Evolutionary conservation across 2,329 filamentous ascomycete species (phyloP).

Genomic region (Lachnellula occidentalis): DNA sequence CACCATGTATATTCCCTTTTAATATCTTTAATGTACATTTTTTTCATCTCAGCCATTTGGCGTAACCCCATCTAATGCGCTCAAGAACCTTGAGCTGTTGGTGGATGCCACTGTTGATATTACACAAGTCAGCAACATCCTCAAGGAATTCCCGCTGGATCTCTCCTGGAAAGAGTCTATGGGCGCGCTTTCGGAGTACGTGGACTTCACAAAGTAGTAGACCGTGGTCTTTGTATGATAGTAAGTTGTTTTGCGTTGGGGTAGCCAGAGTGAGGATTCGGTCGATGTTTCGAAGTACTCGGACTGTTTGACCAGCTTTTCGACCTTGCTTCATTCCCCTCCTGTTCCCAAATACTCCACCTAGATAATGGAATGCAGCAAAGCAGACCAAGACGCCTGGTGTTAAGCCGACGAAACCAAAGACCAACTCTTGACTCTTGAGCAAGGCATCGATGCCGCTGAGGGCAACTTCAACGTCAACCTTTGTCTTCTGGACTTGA

Average conservation of each 20-base stretch:
- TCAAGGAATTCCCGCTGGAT: constrained; percentile 81
- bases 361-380: constrained; percentile 66
- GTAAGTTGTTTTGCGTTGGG: constrained; percentile 65
- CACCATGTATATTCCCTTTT: too few species aligned
- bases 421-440: constrained; percentile 94
- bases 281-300: constrained; percentile 82
- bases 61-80: constrained; percentile 86
- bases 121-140: constrained; percentile 79
- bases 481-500: constrained; percentile 98
- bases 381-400: constrained; percentile 86
- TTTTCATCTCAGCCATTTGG: constrained; percentile 55
- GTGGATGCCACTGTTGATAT: constrained; percentile 70
- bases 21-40: background rate
- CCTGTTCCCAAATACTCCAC: constrained; percentile 62
- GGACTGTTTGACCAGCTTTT: constrained; percentile 64
- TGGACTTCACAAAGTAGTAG: constrained; percentile 87
- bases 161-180: constrained; percentile 62
- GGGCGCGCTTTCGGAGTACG: constrained; percentile 65
- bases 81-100: constrained; percentile 75
- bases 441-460: constrained; percentile 90
- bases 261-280: constrained; percentile 66
- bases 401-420: constrained; percentile 93
- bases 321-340: constrained; percentile 60
- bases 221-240: constrained; percentile 90
- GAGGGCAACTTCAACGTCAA: constrained; percentile 94